Evolutionary conservation across 116 monocot species (phyloP), one percentile per base, ranked within the genome.

Genomic region (Papilionanthe hybrid): DNA sequence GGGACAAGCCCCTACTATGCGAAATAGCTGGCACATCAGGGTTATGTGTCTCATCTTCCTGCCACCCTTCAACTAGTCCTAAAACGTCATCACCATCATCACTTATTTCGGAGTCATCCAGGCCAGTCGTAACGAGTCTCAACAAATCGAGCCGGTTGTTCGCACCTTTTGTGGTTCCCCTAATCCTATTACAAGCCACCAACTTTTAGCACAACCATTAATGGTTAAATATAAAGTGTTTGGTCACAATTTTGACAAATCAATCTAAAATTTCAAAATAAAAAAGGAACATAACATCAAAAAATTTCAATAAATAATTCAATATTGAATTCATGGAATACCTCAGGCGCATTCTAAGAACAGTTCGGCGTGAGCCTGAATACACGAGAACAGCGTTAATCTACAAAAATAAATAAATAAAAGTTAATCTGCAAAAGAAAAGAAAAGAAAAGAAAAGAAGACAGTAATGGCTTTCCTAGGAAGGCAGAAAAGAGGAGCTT

Each of bases 11-110:
- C 78, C 94, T 89, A 32, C 80, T 88, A 83, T 97, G 96, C 10
- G 94, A 88, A 82, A 91, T 78, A 75, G 94, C 97, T 58, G 97
- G 97, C 43, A 97, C 91, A 74, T 92, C 89, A 42, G 97, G 94
- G 65, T 96, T 85, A 60, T 92, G 97, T n/a, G 97, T 89, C 80
- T 94, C 97, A 72, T 86, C 83, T 72, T 94, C 97, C 67, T 88
- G 82, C 97, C 94, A 92, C 1, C 92, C 89, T 56, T 89, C 88
- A 0, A 92, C 69, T 42, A 90, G 25, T 67, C 86, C 80, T 41
- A 92, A 85, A 82, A 97, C 77, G 76, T 84, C 85, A 67, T 82
- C 84, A 3, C 83, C 68, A 56, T 80, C 37, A 56, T 86, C 75
- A 12, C 77, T 80, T 32, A 92, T 43, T 84, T 97, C 97, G 50